Evolutionary conservation across 2,329 filamentous ascomycete species (phyloP).

Genomic region (Fusarium austroafricanum): DNA sequence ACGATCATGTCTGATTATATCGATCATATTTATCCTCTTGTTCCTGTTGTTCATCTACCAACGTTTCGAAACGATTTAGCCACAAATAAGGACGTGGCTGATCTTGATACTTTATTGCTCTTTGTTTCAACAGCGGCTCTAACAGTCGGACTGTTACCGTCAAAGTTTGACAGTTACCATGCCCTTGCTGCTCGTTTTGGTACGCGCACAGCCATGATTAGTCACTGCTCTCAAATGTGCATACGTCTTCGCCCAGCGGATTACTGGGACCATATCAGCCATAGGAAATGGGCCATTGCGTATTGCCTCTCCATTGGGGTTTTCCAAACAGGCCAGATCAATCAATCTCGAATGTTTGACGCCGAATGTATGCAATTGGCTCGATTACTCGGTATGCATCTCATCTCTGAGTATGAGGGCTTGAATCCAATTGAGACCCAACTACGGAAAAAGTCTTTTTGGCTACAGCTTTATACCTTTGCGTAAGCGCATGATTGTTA

Average conservation of each 20-base stretch:
- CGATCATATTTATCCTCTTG: neutral
- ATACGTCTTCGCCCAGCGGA: neutral
- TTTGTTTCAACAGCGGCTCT: neutral
- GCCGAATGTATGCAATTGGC: constrained; percentile 2
- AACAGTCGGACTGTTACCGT: neutral
- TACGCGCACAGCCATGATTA: neutral
- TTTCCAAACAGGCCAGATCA: neutral
- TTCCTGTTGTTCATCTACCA: neutral
- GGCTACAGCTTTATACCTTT: neutral
- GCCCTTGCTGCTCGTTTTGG: neutral
- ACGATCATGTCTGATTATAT: neutral
- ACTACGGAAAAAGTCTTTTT: constrained; percentile 1
- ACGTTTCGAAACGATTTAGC: neutral
- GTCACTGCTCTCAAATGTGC: constrained; percentile 1
- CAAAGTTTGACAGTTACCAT: neutral
- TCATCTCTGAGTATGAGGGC: neutral
- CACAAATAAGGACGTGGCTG: neutral
- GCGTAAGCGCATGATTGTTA: neutral
- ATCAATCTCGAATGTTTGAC: neutral
- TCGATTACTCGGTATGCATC: neutral
- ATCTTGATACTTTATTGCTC: neutral
- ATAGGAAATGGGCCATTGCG: neutral
- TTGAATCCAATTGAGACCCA: neutral
- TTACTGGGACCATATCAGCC: constrained; percentile 18
- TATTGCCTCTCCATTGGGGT: neutral